phyloP scores from a whole-genome alignment of 495 filamentous ascomycete species.

The Lindgomyces ingoldianus region DNA sequence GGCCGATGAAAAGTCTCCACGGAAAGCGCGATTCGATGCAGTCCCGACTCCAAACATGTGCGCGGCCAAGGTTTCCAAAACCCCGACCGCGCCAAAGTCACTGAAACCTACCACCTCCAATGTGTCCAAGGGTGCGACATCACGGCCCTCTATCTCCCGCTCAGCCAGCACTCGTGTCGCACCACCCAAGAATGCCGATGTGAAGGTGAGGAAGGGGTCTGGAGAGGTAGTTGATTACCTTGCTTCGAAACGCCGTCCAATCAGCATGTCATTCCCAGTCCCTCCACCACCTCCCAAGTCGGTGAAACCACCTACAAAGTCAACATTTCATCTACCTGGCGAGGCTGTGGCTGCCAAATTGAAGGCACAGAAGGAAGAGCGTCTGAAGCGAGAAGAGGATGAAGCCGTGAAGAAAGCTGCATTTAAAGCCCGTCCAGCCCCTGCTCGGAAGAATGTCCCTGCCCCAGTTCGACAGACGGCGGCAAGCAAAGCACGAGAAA shows the following conservation, averaged over 20 bases:
- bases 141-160: constrained; percentile 18
- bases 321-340: constrained; percentile 71
- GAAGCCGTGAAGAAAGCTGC: constrained; percentile 46
- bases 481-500: constrained; percentile 60
- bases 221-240: constrained; percentile 36
- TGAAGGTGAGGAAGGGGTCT: constrained; percentile 2
- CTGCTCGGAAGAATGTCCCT: constrained; percentile 36
- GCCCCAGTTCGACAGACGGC: constrained; percentile 51
- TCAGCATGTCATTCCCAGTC: constrained; percentile 47
- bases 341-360: constrained; percentile 71
- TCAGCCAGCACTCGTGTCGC: constrained; percentile 26
- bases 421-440: constrained; percentile 66
- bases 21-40: constrained; percentile 20
- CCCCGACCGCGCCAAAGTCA: constrained; percentile 16
- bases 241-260: constrained; percentile 40
- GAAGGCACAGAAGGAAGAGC: constrained; percentile 66
- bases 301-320: constrained; percentile 59
- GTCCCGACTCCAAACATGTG: constrained; percentile 9
- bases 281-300: constrained; percentile 56
- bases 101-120: constrained; percentile 21
- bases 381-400: constrained; percentile 48
- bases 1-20: constrained; percentile 33
- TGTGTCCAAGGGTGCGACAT: not conserved
- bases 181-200: constrained; percentile 11
- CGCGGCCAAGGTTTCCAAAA: constrained; percentile 14